Evolutionary conservation across 495 filamentous ascomycete genomes (phyloP).

Genomic region (Tuber microsphaerosporum): DNA sequence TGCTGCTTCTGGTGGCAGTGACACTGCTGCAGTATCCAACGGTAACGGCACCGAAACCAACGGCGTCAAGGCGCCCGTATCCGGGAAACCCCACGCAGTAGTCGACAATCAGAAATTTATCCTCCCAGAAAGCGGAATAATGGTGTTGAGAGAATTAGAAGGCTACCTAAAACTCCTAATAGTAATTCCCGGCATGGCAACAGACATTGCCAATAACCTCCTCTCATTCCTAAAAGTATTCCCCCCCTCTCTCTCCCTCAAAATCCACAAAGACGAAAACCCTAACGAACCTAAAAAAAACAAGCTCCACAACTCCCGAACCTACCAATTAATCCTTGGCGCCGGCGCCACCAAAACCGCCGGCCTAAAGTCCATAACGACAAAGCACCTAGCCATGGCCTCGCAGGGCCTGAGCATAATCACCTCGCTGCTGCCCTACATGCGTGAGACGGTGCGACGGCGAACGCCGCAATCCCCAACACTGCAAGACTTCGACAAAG

Average conservation of each 20-base stretch:
- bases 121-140: slow-evolving; percentile 70
- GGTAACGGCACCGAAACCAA: slow-evolving; percentile 27
- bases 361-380: slow-evolving; percentile 91
- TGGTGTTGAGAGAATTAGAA: slow-evolving; percentile 72
- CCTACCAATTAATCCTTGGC: slow-evolving; percentile 86
- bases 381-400: slow-evolving; percentile 87
- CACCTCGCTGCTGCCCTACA: slow-evolving; percentile 75
- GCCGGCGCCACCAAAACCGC: slow-evolving; percentile 87
- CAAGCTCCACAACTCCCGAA: slow-evolving; percentile 90
- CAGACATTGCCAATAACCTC: slow-evolving; percentile 67
- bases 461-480: slow-evolving; percentile 58
- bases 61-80: slow-evolving; percentile 28
- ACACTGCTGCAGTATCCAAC: slow-evolving; percentile 9
- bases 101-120: slow-evolving; percentile 82
- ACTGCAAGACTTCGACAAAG: slow-evolving; percentile 88
- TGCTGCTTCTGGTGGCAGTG: neutral
- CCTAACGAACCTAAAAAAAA: slow-evolving; percentile 48
- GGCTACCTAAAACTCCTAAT: slow-evolving; percentile 74
- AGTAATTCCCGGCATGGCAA: slow-evolving; percentile 76
- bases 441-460: slow-evolving; percentile 81
- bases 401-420: slow-evolving; percentile 87
- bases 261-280: neutral
- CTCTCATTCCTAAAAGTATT: slow-evolving; percentile 47
- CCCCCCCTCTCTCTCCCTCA: neutral
- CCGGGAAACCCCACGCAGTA: slow-evolving; percentile 50